phyloP scores from a whole-genome alignment of 2,329 filamentous ascomycete species.

The Arthrinium phaeospermum region DNA sequence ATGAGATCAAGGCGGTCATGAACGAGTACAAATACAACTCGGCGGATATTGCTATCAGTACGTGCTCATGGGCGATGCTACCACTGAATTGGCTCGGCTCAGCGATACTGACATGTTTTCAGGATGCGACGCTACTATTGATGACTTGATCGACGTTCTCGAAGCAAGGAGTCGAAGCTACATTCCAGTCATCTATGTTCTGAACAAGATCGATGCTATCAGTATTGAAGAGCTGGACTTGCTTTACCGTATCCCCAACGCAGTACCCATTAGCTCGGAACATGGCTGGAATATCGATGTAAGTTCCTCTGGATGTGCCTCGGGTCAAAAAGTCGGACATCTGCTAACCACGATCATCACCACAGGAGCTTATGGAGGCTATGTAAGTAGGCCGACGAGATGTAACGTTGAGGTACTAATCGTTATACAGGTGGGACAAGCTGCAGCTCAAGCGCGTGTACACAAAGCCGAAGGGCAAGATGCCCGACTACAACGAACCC shows the following conservation, averaged over 20 bases:
- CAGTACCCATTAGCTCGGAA: slow-evolving; percentile 96
- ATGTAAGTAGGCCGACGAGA: slow-evolving; percentile 62
- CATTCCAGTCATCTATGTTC: slow-evolving; percentile 97
- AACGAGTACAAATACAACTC: slow-evolving; percentile 95
- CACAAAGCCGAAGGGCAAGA: slow-evolving; percentile 95
- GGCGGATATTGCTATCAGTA: slow-evolving; percentile 92
- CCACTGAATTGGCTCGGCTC: neutral
- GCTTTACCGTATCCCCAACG: slow-evolving; percentile 94
- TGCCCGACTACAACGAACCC: slow-evolving; percentile 89
- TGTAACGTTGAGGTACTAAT: neutral
- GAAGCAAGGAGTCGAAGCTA: slow-evolving; percentile 95
- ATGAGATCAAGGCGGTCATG: slow-evolving; percentile 98
- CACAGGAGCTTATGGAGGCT: slow-evolving; percentile 81
- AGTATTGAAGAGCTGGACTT: slow-evolving; percentile 97
- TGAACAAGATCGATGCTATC: slow-evolving; percentile 99
- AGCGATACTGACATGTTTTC: neutral
- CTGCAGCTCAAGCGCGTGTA: slow-evolving; percentile 90
- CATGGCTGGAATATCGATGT: slow-evolving; percentile 94
- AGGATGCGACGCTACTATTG: slow-evolving; percentile 88
- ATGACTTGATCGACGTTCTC: slow-evolving; percentile 94
- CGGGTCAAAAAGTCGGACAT: neutral
- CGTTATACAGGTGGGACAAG: slow-evolving; percentile 77
- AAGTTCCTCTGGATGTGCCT: neutral
- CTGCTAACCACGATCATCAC: neutral
- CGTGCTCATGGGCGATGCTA: neutral